Conservation (phyloP, 1,284 basidiomycete species). For the Gymnopus androsaceus region DNA sequence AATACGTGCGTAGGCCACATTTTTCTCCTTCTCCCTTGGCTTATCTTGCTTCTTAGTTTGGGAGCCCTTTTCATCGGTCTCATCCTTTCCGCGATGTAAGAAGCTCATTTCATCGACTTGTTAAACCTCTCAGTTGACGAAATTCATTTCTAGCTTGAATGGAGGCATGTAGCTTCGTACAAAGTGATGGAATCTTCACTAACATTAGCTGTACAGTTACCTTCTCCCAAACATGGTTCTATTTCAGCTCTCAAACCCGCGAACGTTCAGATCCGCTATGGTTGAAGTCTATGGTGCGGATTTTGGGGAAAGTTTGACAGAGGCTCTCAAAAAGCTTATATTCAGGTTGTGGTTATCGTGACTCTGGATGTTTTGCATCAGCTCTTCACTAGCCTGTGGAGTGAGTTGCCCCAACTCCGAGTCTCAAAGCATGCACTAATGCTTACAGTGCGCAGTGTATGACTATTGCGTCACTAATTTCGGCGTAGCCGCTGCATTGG, state of each 20-base stretch:
- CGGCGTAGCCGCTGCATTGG: slow-evolving; percentile 1
- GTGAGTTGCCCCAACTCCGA: background rate
- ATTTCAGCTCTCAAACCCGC: slow-evolving; percentile 9
- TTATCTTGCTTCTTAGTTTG: background rate
- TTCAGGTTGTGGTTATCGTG: slow-evolving; percentile 7
- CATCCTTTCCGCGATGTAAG: slow-evolving; percentile 7
- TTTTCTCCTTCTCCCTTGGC: no score
- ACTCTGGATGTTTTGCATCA: slow-evolving; percentile 9
- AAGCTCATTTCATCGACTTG: no score
- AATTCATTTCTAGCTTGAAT: background rate
- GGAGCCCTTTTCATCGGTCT: slow-evolving; percentile 11
- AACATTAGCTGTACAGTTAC: background rate
- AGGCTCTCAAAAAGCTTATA: no score
- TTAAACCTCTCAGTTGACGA: background rate
- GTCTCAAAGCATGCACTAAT: background rate
- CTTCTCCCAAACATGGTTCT: slow-evolving; percentile 9
- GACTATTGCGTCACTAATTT: slow-evolving; percentile 13
- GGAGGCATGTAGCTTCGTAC: background rate
- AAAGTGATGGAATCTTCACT: background rate
- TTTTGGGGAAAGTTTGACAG: no score
- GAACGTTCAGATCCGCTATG: slow-evolving; percentile 3
- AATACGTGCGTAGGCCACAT: slow-evolving; percentile 1
- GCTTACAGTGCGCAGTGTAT: background rate
- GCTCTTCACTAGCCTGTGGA: slow-evolving; percentile 9
- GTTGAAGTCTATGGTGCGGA: background rate